Evolutionary conservation across 108 stramenopile species (phyloP).

Genomic region (Craspedostauros australis): DNA sequence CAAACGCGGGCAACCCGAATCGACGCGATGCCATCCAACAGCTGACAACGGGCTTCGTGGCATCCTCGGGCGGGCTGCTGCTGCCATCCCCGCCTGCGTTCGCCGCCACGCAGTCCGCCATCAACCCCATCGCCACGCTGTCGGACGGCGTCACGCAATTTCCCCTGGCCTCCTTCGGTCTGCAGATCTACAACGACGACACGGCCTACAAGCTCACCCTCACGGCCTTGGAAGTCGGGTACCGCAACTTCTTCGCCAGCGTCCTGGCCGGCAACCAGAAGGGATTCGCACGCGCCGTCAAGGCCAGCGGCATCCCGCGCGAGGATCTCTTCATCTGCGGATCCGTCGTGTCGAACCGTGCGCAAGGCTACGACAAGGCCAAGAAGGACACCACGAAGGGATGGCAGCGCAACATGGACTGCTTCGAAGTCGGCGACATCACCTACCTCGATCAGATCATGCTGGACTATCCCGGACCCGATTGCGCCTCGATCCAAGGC

Average conservation of each 20-base stretch:
- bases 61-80: neutral
- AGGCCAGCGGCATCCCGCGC: slow-evolving; percentile 55
- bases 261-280: slow-evolving; percentile 73
- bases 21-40: slow-evolving; percentile 20
- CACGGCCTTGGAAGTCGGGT: slow-evolving; percentile 59
- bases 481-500: slow-evolving; percentile 62
- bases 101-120: neutral
- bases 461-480: slow-evolving; percentile 77
- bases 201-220: slow-evolving; percentile 66
- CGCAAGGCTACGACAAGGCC: slow-evolving; percentile 45
- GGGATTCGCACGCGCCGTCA: slow-evolving; percentile 64
- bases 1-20: slow-evolving; percentile 3
- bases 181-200: slow-evolving; percentile 69
- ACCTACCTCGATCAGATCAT: slow-evolving; percentile 75
- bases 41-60: neutral
- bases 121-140: slow-evolving; percentile 21
- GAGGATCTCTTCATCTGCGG: slow-evolving; percentile 72
- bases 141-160: slow-evolving; percentile 37
- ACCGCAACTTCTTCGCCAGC: slow-evolving; percentile 74
- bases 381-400: slow-evolving; percentile 56
- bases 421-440: slow-evolving; percentile 51
- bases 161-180: slow-evolving; percentile 64
- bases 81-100: neutral
- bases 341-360: slow-evolving; percentile 64
- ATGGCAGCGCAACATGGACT: slow-evolving; percentile 59